Evolutionary conservation across 2,329 filamentous ascomycete genomes (phyloP), one percentile per base, ranked within the genome.

Genomic region (Xylaria sp.): DNA sequence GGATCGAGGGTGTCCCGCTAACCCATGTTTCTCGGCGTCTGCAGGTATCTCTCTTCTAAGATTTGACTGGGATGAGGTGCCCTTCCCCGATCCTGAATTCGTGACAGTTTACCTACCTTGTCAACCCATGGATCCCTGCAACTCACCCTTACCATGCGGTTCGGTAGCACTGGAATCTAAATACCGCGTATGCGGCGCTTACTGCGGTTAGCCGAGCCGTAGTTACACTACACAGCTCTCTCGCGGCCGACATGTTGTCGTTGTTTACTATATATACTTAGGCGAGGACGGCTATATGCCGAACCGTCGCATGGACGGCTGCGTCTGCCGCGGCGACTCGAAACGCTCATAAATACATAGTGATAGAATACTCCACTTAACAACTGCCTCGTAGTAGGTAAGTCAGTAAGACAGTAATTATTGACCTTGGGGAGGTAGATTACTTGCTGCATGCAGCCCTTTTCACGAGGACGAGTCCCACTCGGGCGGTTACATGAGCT

Each of bases 401-500:
- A 45, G 54, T 59, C 6, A 59, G 14, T 24, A 17, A 47, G 42
- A 2, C 12, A 19, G 34, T 7, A 42, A n/a, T 39, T 24, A 56
- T 57, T 57, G 42, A 34, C 47, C 21, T 53, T 39, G 17, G 55
- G 36, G 27, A 36, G 57, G 51, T 6, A 47, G 42, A 19, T 19
- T 45, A 12, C 39, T 36, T 58, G 66, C 57, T 61, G 56, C 65
- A 68, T 61, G 57, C 62, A 61, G 36, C 42, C 48, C 57, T 54
- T 57, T 66, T 62, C 19, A 65, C 19, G 34, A 47, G 39, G 45
- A 50, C 1, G 58, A 50, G 67, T 69, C 60, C 67, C 67, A 69
- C 67, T 61, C 51, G 55, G 64, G 67, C 64, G 67, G 67, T 56
- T 69, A 69, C 63, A 57, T 61, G 64, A 51, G 60, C 51, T 64